Percentiles rank a stretch among this genome's conserved stretches.
phyloP scores from a whole-genome alignment of 2,329 filamentous ascomycete genomes.

The Endoconidiophora laricicola region DNA sequence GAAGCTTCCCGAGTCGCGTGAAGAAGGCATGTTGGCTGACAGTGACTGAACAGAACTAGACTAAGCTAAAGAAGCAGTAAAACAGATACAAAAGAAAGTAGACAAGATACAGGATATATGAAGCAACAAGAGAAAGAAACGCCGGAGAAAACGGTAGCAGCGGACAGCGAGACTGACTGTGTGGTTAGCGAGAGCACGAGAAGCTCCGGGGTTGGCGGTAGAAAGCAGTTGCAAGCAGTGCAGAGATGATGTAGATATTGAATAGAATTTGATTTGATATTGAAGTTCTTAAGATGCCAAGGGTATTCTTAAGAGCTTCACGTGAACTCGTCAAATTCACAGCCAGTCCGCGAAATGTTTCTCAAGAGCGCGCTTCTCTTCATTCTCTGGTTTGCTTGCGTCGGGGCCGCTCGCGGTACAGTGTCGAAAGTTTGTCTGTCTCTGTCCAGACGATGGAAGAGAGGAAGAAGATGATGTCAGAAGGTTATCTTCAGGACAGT shows the following conservation, averaged over 20 bases:
- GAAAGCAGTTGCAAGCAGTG: no score
- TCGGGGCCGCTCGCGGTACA: background rate
- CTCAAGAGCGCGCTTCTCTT: conserved; percentile 14
- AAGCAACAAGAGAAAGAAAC: background rate
- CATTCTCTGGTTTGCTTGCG: conserved; percentile 11
- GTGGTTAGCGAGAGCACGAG: background rate
- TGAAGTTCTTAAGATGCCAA: conserved; percentile 2
- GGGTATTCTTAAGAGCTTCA: conserved; percentile 3
- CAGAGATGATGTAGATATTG: background rate
- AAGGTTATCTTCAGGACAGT: background rate
- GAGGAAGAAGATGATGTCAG: background rate
- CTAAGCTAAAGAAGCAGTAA: background rate
- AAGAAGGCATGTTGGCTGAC: conserved; percentile 1
- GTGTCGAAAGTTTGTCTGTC: background rate
- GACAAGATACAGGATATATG: background rate
- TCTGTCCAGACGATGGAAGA: conserved; percentile 1
- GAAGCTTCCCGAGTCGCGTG: conserved; percentile 5
- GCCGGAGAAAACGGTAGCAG: background rate
- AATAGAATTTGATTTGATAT: background rate
- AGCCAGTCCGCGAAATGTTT: conserved; percentile 13
- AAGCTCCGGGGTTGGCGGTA: no score
- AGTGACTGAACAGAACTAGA: background rate
- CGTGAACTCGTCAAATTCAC: conserved; percentile 14
- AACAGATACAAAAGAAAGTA: background rate
- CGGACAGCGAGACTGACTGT: background rate